Percentiles rank a stretch among this genome's conserved stretches.
phyloP scores from a whole-genome alignment of 331 rosid species.

The Quercus tomentella region DNA sequence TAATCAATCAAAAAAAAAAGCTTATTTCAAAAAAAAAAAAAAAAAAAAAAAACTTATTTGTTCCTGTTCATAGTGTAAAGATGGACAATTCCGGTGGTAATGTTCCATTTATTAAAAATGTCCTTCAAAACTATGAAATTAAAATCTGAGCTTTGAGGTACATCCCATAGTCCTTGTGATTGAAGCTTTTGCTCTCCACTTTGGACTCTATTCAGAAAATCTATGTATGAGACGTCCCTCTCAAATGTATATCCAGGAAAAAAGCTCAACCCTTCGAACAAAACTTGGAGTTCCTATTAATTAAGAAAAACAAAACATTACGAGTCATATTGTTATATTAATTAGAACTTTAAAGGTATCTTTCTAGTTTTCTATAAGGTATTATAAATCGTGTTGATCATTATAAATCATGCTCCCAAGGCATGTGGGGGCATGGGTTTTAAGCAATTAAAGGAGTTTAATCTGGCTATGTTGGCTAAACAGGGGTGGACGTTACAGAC shows the following conservation, averaged over 20 bases:
- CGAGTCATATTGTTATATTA: background rate
- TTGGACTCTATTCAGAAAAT: slow-evolving; percentile 70
- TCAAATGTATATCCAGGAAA: slow-evolving; percentile 59
- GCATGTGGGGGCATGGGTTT: too few relatives aligned
- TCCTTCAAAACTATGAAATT: slow-evolving; percentile 49
- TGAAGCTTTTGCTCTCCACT: slow-evolving; percentile 73
- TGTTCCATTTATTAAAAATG: slow-evolving; percentile 57
- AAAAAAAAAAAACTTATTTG: slow-evolving; percentile 45
- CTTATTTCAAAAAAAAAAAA: too few relatives aligned
- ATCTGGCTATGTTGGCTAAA: too few relatives aligned
- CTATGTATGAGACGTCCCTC: slow-evolving; percentile 53
- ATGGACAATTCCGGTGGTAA: slow-evolving; percentile 65
- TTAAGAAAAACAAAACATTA: background rate
- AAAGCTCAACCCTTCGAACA: slow-evolving; percentile 48
- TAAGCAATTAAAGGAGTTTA: too few relatives aligned
- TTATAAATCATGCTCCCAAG: too few relatives aligned
- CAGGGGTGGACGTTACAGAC: too few relatives aligned
- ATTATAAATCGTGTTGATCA: background rate
- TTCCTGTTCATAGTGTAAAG: slow-evolving; percentile 70
- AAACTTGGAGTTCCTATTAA: slow-evolving; percentile 44
- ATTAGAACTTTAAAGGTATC: background rate
- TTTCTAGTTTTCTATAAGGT: background rate
- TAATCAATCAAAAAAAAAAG: too few relatives aligned
- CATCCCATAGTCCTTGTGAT: slow-evolving; percentile 81
- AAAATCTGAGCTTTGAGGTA: slow-evolving; percentile 62